A percentile compares a stretch with the other conserved stretches of the same genome.
Evolutionary conservation across 2,329 filamentous ascomycete genomes (phyloP).

Genomic region (Magnaporthiopsis incrustans): DNA sequence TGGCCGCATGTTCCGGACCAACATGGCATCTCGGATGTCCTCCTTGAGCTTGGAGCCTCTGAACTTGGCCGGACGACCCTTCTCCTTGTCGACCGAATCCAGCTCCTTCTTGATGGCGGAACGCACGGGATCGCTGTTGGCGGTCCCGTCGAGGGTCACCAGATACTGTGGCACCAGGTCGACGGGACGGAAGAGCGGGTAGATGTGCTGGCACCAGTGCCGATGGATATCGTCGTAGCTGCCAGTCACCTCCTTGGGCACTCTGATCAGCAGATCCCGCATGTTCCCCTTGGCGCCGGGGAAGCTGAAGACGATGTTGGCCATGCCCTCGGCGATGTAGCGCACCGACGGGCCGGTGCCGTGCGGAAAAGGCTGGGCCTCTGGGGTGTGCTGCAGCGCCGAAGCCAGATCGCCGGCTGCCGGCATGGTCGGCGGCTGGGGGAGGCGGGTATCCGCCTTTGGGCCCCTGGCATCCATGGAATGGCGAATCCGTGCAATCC

Average conservation of each 20-base stretch:
- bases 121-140: background rate
- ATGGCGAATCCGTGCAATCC: background rate
- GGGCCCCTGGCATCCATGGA: background rate
- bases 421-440: background rate
- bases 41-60: conserved; percentile 3
- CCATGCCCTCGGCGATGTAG: conserved; percentile 58
- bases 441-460: background rate
- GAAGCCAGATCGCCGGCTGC: too few species aligned
- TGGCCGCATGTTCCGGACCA: conserved; percentile 67
- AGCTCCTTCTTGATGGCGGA: conserved; percentile 1
- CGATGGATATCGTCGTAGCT: conserved; percentile 3
- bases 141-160: background rate
- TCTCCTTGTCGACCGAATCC: background rate
- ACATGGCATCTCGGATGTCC: conserved; percentile 27
- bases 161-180: conserved; percentile 7
- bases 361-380: background rate
- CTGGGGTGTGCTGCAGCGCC: background rate
- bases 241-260: conserved; percentile 11
- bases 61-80: conserved; percentile 1
- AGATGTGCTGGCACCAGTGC: conserved; percentile 6
- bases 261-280: conserved; percentile 13
- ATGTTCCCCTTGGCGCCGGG: conserved; percentile 19
- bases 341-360: background rate
- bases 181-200: conserved; percentile 2
- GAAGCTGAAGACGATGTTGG: conserved; percentile 64